Evolutionary conservation across 2,329 filamentous ascomycete species (phyloP).

Genomic region (Talaromyces funiculosus): DNA sequence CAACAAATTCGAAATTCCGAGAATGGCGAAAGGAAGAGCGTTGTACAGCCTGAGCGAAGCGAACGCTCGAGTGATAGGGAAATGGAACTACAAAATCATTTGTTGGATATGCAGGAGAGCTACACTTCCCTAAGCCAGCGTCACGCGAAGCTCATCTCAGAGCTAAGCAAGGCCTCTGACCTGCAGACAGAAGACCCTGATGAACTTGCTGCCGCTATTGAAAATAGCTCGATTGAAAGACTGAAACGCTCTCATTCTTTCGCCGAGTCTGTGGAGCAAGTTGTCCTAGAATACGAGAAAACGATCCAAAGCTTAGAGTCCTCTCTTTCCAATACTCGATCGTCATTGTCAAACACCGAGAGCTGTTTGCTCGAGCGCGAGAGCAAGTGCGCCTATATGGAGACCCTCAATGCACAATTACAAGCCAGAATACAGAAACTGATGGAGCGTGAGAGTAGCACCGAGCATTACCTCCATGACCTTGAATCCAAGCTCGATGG

Average conservation of each 20-base stretch:
- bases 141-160: slow-evolving; percentile 90
- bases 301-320: slow-evolving; percentile 92
- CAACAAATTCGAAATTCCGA: slow-evolving; percentile 90
- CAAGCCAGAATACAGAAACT: slow-evolving; percentile 88
- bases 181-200: slow-evolving; percentile 40
- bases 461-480: slow-evolving; percentile 87
- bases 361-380: slow-evolving; percentile 86
- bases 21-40: slow-evolving; percentile 53
- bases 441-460: slow-evolving; percentile 83
- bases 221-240: slow-evolving; percentile 77
- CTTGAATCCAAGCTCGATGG: slow-evolving; percentile 86
- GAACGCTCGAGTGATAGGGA: slow-evolving; percentile 81
- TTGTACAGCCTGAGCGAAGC: slow-evolving; percentile 60
- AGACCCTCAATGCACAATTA: slow-evolving; percentile 86
- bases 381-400: slow-evolving; percentile 85
- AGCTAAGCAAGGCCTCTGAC: slow-evolving; percentile 81
- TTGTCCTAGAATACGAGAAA: slow-evolving; percentile 96
- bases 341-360: slow-evolving; percentile 77
- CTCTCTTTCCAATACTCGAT: slow-evolving; percentile 80
- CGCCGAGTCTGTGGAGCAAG: slow-evolving; percentile 89
- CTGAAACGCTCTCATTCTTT: slow-evolving; percentile 94
- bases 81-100: slow-evolving; percentile 83
- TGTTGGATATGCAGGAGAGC: slow-evolving; percentile 89
- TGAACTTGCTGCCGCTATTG: slow-evolving; percentile 51
- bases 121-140: slow-evolving; percentile 86